Evolutionary conservation across 31 red algal species (phyloP).

Genomic region (Asparagopsis taxiformis): DNA sequence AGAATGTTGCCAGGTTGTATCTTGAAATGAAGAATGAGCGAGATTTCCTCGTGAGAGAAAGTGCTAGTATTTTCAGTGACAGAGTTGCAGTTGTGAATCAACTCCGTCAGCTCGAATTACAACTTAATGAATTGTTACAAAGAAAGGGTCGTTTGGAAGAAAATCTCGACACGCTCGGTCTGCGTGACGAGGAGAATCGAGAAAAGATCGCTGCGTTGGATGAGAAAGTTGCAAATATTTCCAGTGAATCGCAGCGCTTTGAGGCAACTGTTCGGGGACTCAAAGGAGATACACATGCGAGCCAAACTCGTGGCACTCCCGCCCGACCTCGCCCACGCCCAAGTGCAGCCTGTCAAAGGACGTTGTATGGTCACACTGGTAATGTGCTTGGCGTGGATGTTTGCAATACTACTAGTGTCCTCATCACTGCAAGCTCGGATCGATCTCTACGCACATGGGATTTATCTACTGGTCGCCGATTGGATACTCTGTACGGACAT

Average conservation of each 20-base stretch:
- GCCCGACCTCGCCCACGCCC: slow-evolving; percentile 35
- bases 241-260: slow-evolving; percentile 66
- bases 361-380: slow-evolving; percentile 78
- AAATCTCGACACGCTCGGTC: slow-evolving; percentile 66
- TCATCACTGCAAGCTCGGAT: slow-evolving; percentile 76
- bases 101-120: slow-evolving; percentile 72
- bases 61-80: slow-evolving; percentile 63
- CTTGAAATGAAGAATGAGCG: slow-evolving; percentile 87
- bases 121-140: slow-evolving; percentile 63
- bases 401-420: slow-evolving; percentile 41
- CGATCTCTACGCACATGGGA: slow-evolving; percentile 77
- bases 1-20: slow-evolving; percentile 83
- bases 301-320: slow-evolving; percentile 31
- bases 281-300: slow-evolving; percentile 53
- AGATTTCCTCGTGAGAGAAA: slow-evolving; percentile 75
- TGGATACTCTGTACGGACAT: slow-evolving; percentile 80
- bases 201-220: slow-evolving; percentile 69
- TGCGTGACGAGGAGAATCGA: slow-evolving; percentile 69
- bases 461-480: slow-evolving; percentile 49
- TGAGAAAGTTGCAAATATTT: slow-evolving; percentile 73
- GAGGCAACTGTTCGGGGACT: slow-evolving; percentile 75
- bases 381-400: slow-evolving; percentile 76
- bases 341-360: slow-evolving; percentile 60
- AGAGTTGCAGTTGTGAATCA: slow-evolving; percentile 62
- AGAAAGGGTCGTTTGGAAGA: slow-evolving; percentile 71